Percentiles rank a stretch among this genome's conserved stretches.
Conservation (phyloP, 2,329 filamentous ascomycete species). For the Aspergillus floridensis region DNA sequence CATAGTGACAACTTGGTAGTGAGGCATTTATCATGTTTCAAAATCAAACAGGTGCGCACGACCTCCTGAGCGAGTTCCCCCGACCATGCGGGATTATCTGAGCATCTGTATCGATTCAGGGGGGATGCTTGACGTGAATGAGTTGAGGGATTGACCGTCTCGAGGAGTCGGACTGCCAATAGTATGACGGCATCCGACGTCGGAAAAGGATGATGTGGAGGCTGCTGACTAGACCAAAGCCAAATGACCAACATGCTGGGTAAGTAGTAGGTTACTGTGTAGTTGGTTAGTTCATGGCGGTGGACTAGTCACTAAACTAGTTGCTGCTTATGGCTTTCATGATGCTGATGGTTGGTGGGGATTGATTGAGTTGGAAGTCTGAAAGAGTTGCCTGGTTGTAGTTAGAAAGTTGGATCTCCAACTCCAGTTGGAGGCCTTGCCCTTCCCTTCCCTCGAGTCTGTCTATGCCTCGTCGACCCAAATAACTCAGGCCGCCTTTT, state of each 20-base stretch:
- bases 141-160: too few species aligned
- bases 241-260: background rate
- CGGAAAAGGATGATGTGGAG: background rate
- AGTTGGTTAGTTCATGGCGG: background rate
- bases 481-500: background rate
- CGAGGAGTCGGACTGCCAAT: background rate
- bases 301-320: background rate
- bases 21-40: conserved; percentile 3
- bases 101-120: background rate
- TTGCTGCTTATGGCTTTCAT: background rate
- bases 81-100: conserved; percentile 1
- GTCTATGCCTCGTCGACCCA: too few species aligned
- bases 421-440: too few species aligned
- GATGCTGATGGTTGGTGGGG: background rate
- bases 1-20: background rate
- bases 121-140: too few species aligned
- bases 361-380: too few species aligned
- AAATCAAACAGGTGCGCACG: background rate
- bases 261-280: background rate
- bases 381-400: too few species aligned
- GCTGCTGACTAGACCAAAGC: background rate
- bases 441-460: too few species aligned
- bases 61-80: background rate
- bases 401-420: too few species aligned
- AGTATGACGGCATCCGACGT: background rate